Percentiles rank a stretch among this genome's conserved stretches.
These are phyloP conservation scores for Rhizophagus sp. DNA, from an alignment of 192 early-diverging fungal genomes.

Conservation along the genomic window DNA sequence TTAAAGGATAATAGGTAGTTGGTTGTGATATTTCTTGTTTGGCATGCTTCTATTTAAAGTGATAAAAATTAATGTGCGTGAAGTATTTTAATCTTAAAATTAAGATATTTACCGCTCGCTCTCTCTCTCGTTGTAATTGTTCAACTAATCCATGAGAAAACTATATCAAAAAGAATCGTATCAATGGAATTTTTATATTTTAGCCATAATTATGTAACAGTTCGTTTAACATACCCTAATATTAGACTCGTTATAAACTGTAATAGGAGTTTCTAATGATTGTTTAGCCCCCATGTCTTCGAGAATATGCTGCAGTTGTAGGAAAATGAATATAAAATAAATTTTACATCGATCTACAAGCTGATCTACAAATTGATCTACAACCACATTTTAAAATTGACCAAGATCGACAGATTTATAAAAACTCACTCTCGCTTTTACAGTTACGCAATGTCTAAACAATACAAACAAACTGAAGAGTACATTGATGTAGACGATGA, in stretches of 20 bases:
- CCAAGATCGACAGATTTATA: too few relatives aligned
- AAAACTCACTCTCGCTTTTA: too few relatives aligned
- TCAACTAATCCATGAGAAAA: slow-evolving; percentile 13
- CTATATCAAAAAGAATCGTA: not conserved
- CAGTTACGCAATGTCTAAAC: not conserved
- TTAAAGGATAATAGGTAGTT: not conserved
- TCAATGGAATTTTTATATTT: not conserved
- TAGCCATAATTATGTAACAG: not conserved
- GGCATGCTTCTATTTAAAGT: not conserved
- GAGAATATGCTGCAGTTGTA: too few relatives aligned
- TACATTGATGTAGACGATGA: slow-evolving; percentile 59
- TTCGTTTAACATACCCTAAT: not conserved
- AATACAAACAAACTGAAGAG: slow-evolving; percentile 45
- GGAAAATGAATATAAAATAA: too few relatives aligned
- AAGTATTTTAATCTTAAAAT: too few relatives aligned
- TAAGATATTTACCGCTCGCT: not conserved
- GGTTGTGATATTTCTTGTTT: not conserved
- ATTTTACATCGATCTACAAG: too few relatives aligned
- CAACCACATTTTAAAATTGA: too few relatives aligned
- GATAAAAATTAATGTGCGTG: not conserved
- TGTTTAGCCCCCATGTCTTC: not conserved
- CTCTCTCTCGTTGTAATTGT: slow-evolving; percentile 3
- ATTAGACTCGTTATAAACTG: not conserved
- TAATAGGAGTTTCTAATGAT: not conserved
- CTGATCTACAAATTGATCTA: too few relatives aligned